Evolutionary conservation across 139 green algal genomes (phyloP).

Genomic region (Chlorella sp.): DNA sequence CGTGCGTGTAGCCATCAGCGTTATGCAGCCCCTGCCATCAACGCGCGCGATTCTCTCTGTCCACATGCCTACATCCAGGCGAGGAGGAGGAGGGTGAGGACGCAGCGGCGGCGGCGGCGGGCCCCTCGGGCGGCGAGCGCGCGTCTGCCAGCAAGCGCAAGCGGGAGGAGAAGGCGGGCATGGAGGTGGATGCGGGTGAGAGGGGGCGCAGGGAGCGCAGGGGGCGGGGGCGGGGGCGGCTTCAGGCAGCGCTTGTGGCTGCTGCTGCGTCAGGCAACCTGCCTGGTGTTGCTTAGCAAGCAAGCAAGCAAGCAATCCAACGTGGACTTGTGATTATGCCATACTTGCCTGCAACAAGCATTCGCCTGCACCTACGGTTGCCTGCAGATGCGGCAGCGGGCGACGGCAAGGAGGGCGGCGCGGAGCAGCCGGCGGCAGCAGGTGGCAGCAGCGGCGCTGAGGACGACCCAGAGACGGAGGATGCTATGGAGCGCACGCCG

Average conservation of each 20-base stretch:
- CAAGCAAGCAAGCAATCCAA: too few species aligned
- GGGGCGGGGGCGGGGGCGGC: too few species aligned
- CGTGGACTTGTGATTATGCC: too few species aligned
- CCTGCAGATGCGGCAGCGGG: neutral
- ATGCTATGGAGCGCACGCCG: neutral
- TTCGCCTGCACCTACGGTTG: too few species aligned
- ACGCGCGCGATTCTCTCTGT: too few species aligned
- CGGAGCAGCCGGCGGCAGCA: neutral
- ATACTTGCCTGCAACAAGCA: neutral
- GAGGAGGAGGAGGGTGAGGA: neutral
- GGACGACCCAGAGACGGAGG: conserved; percentile 1
- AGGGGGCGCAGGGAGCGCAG: neutral
- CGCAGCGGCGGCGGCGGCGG: neutral
- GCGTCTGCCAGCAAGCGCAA: conserved; percentile 31
- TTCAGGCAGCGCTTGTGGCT: too few species aligned
- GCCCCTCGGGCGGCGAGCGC: neutral
- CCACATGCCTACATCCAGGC: too few species aligned
- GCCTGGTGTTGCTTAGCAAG: too few species aligned
- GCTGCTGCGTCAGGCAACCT: too few species aligned
- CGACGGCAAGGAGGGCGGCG: neutral
- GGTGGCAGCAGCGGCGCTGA: neutral
- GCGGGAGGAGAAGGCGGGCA: conserved; percentile 15
- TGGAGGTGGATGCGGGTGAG: conserved; percentile 12
- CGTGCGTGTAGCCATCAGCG: too few species aligned
- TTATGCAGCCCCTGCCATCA: too few species aligned